Conservation (phyloP, 805 yeast species). For the Wickerhamomyces chaumierensis region DNA sequence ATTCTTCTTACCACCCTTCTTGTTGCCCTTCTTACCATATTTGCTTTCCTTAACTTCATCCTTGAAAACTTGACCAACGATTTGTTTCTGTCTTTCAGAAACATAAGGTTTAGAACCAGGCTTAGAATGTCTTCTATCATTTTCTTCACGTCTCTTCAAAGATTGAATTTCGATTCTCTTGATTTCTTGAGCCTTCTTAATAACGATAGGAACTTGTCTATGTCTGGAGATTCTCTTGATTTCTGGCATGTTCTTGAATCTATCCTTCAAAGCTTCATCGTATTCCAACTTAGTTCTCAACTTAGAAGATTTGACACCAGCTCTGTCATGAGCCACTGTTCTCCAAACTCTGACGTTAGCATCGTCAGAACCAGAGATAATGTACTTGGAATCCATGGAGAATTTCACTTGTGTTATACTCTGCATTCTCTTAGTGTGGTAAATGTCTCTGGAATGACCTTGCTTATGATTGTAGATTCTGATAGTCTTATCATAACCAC, state of each 20-base stretch:
- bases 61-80: slow-evolving; percentile 68
- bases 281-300: slow-evolving; percentile 80
- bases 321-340: slow-evolving; percentile 72
- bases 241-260: slow-evolving; percentile 95
- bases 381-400: slow-evolving; percentile 82
- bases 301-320: slow-evolving; percentile 69
- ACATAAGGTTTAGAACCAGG: slow-evolving; percentile 44
- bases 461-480: slow-evolving; percentile 64
- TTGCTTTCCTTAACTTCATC: slow-evolving; percentile 24
- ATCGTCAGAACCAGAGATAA: slow-evolving; percentile 89
- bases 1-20: neutral
- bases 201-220: slow-evolving; percentile 79
- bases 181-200: slow-evolving; percentile 84
- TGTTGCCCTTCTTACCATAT: slow-evolving; percentile 2
- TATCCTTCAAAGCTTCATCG: slow-evolving; percentile 82
- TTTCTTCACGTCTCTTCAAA: slow-evolving; percentile 70
- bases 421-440: slow-evolving; percentile 98
- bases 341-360: slow-evolving; percentile 95
- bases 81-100: slow-evolving; percentile 78
- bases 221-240: slow-evolving; percentile 82
- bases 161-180: slow-evolving; percentile 65
- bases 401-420: slow-evolving; percentile 75
- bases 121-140: slow-evolving; percentile 70
- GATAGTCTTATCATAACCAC: slow-evolving; percentile 88
- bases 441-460: slow-evolving; percentile 91